Base-by-base conservation (phyloP, 2,329 filamentous ascomycete genomes). In the Sclerotinia borealis region DNA sequence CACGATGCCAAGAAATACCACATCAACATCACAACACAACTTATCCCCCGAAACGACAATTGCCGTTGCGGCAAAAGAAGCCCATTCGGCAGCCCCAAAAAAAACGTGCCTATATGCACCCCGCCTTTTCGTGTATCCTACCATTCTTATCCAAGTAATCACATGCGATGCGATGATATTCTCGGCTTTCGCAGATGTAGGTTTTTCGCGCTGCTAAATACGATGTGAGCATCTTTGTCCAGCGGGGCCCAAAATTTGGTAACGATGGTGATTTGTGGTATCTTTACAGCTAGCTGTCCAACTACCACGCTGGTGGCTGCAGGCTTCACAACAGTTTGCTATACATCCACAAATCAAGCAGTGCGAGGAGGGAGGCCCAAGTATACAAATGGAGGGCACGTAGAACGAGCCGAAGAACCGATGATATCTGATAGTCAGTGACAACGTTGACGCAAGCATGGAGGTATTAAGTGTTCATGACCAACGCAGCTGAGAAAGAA, bases 141-240 rank as follows among this genome's bases (percentile, higher is more conserved):
- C 25, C 10, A n/a, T 19, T 25, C 15, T 17, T 34, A 34, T 34
- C 50, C 29, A 39, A 3, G 17, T 10, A 11, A 41, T 60, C 58
- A 60, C 58, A 50, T 51, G 58, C 22, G 25, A 43, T 51, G 7
- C 25, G 34, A 60, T 60, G n/a, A n/a, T n/a, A n/a, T n/a, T n/a
- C 19, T 49, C 47, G 34, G 58, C 10, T 37, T 37, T 41, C 29
- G 25, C 13, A 60, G 31, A 19, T 8, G 36, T 10, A 41, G 19
- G n/a, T n/a, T 49, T 51, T 43, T 31, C 17, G 36, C 19, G 34
- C n/a, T 31, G 27, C 25, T 60, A 41, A 17, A 60, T 49, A 50
- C n/a, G 19, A 60, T 27, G 9, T n/a, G n/a, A 31, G 19, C 15
- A 60, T 51, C 36, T 10, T 10, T 9, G 29, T 51, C 58, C 47